A percentile compares a stretch with the other conserved stretches of the same genome.
Evolutionary conservation across 345 rosid genomes (phyloP).

Genomic region (Arabis alpina): DNA sequence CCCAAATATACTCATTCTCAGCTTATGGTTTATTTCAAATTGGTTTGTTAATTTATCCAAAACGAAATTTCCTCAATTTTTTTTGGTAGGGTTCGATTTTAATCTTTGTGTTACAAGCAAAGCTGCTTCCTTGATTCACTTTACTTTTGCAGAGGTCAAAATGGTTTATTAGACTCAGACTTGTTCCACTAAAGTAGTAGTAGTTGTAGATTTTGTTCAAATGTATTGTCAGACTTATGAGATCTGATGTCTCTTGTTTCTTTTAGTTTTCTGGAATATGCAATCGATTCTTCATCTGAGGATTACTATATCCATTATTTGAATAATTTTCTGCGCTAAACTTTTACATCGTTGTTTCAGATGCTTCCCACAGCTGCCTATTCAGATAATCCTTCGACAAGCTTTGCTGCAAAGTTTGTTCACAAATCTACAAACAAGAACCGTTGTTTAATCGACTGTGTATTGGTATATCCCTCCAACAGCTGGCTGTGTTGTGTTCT

Average conservation of each 20-base stretch:
- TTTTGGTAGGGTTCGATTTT: no score
- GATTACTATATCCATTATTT: conserved; percentile 13
- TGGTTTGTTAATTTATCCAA: no score
- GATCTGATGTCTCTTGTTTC: no score
- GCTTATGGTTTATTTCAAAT: no score
- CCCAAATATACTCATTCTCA: no score
- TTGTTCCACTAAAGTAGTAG: conserved; percentile 51
- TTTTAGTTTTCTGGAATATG: conserved; percentile 17
- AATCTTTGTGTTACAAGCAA: no score
- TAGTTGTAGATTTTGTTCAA: background rate
- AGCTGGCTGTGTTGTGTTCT: conserved; percentile 2
- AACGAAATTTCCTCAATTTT: no score
- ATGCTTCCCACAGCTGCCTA: conserved; percentile 85
- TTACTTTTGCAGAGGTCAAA: no score
- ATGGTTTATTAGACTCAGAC: conserved; percentile 29
- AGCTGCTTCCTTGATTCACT: no score
- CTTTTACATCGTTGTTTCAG: conserved; percentile 52
- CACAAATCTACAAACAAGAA: conserved; percentile 94
- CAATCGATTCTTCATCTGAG: conserved; percentile 25
- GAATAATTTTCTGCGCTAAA: background rate
- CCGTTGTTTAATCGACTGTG: conserved; percentile 89
- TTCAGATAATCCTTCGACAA: conserved; percentile 93
- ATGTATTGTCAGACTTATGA: background rate
- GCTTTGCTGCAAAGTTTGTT: conserved; percentile 95
- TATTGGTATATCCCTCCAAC: conserved; percentile 63